phyloP scores from a whole-genome alignment of 169 alveolate species.

The Besnoitia besnoiti region DNA sequence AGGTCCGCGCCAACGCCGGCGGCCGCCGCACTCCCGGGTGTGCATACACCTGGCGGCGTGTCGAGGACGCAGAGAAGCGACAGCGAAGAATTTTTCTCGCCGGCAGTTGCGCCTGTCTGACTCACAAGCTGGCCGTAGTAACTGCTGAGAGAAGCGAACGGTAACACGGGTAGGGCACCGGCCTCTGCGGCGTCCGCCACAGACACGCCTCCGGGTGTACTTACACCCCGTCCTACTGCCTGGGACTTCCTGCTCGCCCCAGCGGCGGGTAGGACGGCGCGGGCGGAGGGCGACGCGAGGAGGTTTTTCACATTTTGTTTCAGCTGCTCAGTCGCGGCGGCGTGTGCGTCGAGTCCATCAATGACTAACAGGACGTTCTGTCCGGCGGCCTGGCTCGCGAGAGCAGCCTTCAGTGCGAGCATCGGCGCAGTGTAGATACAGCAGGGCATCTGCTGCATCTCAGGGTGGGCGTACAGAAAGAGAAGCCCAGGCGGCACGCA shows the following conservation, averaged over 20 bases:
- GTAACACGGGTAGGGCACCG: not conserved
- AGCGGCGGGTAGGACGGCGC: not conserved
- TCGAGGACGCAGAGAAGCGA: not conserved
- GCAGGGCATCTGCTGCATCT: not conserved
- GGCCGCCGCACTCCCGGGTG: not conserved
- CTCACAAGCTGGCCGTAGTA: not conserved
- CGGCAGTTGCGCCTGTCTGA: not conserved
- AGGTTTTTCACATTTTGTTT: not conserved
- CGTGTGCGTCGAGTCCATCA: not conserved
- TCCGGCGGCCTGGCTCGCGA: not conserved
- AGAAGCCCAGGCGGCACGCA: not conserved
- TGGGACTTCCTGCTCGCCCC: not conserved
- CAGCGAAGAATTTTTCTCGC: not conserved
- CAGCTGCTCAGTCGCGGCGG: not conserved
- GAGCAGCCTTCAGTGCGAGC: not conserved
- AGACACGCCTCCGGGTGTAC: not conserved
- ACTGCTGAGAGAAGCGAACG: not conserved
- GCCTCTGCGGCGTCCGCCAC: not conserved
- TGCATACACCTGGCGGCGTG: not conserved
- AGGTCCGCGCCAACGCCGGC: not conserved
- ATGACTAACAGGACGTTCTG: not conserved
- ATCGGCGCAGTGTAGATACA: not conserved
- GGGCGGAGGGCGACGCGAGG: not conserved
- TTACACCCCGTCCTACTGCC: not conserved
- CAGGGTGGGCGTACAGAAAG: not conserved